Evolutionary conservation across 208 protist genomes (phyloP).

Genomic region (Phytomonas serpens): DNA sequence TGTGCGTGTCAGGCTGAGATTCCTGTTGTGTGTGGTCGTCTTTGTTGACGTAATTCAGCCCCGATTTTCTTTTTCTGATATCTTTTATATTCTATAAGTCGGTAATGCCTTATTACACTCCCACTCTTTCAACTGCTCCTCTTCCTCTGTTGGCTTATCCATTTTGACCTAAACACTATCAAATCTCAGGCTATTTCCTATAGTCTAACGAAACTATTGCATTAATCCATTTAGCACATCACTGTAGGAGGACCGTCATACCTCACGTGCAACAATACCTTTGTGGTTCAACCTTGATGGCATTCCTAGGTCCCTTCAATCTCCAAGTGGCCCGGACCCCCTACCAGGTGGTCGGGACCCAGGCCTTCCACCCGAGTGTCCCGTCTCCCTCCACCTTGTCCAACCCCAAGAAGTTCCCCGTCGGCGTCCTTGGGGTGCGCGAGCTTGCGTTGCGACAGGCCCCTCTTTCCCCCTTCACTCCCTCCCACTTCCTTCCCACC

Average conservation of each 20-base stretch:
- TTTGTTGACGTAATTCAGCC: not conserved
- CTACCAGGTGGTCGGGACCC: conserved; percentile 48
- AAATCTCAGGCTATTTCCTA: not conserved
- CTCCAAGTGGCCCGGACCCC: conserved; percentile 47
- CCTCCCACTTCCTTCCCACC: not conserved
- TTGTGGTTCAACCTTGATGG: not conserved
- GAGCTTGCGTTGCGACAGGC: conserved; percentile 14
- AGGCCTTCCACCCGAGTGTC: conserved; percentile 24
- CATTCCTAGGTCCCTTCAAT: conserved; percentile 14
- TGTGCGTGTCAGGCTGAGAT: not conserved
- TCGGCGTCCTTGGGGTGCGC: conserved; percentile 18
- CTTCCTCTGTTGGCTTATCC: not conserved
- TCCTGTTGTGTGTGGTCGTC: not conserved
- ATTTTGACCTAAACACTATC: not conserved
- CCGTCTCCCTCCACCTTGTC: not conserved
- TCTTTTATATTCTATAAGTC: not conserved
- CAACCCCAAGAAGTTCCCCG: conserved; percentile 1
- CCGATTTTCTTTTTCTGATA: not conserved
- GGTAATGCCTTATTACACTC: not conserved
- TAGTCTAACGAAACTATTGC: not conserved
- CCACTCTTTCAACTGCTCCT: not conserved
- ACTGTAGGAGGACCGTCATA: not conserved
- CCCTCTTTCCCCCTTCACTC: not conserved
- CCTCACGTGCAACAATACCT: not conserved
- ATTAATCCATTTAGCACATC: not conserved